Evolutionary conservation across 257 asterid species (phyloP), one percentile per base, ranked within the genome.

Genomic region (Scutellaria galericulata): DNA sequence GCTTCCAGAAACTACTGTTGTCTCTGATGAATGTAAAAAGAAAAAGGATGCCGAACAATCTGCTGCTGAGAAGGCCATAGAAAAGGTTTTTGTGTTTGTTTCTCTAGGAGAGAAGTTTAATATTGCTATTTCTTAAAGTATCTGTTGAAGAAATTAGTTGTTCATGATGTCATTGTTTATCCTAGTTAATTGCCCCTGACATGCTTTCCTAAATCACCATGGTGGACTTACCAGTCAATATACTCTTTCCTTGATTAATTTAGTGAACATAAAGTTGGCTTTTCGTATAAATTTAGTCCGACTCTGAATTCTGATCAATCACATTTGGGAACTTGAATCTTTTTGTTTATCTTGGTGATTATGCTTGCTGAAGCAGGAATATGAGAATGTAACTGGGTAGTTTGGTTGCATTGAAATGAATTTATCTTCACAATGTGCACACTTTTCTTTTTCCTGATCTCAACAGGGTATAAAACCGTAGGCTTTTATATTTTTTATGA

Each of bases 31-130:
- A 62, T 91, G 56, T 77, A 86, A 60, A 72, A 87, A 72, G 78
- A 94, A 94, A 81, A 94, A 88, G 70, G 97, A 91, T 5, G 99
- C 99, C 7, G 99, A 94, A 75, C 97, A 91, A 80, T 88, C 95
- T 1, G 99, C 99, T 71, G 96, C 99, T 3, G 90, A 88, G 82
- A 86, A 79, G 86, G 99, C 99, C 72, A 73, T 94, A 51, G 85
- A 84, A 81, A 87, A 88, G 97, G 99, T 94, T 69, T 75, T 6
- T 72, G 37, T 50, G 3, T 59, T 56, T 15, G 15, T 4, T 64
- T 68, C 20, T 42, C 52, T 31, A 39, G 37, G 9, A 57, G 27
- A 9, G 31, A 62, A 12, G 18, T 42, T 72, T 51, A 65, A 11
- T 35, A 13, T 52, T 50, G 57, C 51, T 66, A 13, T 52, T 58